Conservation (phyloP, 1,139 yeast species). For the Pichia kudriavzevii region DNA sequence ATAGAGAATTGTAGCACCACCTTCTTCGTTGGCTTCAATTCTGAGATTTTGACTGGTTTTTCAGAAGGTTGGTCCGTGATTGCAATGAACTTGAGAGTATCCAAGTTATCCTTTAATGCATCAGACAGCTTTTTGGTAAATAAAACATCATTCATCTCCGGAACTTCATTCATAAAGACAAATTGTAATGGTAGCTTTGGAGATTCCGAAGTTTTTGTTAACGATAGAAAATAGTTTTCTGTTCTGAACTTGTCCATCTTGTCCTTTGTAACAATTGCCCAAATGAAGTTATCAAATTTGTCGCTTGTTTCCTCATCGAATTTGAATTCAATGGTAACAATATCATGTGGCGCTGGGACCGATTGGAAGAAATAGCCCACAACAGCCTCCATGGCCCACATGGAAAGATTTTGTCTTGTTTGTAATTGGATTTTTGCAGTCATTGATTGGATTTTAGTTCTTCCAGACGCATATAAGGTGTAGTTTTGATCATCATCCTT, state of each 20-base stretch:
- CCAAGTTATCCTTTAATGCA: constrained; percentile 43
- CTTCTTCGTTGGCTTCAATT: constrained; percentile 48
- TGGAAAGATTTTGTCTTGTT: constrained; percentile 74
- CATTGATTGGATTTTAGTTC: constrained; percentile 64
- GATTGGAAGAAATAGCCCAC: constrained; percentile 47
- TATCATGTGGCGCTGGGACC: constrained; percentile 50
- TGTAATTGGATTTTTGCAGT: constrained; percentile 55
- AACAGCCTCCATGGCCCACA: constrained; percentile 51
- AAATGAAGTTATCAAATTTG: constrained; percentile 59
- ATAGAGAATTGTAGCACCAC: constrained; percentile 44
- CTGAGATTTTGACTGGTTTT: constrained; percentile 52
- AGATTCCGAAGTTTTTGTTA: constrained; percentile 72
- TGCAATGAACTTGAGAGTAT: constrained; percentile 57
- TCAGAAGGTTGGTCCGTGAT: constrained; percentile 75
- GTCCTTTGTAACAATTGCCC: constrained; percentile 79
- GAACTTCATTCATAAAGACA: constrained; percentile 85
- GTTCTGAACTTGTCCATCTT: constrained; percentile 74
- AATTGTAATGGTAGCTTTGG: constrained; percentile 60
- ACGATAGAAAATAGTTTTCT: constrained; percentile 71
- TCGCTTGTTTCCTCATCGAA: constrained; percentile 46
- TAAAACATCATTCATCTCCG: constrained; percentile 67
- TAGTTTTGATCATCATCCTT: constrained; percentile 67
- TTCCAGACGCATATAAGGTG: constrained; percentile 83
- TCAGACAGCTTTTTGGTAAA: constrained; percentile 45
- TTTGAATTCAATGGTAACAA: constrained; percentile 52